These are phyloP conservation scores for Tulasnella sp. DNA, from an alignment of 768 basidiomycete species.

Conservation along the genomic window DNA sequence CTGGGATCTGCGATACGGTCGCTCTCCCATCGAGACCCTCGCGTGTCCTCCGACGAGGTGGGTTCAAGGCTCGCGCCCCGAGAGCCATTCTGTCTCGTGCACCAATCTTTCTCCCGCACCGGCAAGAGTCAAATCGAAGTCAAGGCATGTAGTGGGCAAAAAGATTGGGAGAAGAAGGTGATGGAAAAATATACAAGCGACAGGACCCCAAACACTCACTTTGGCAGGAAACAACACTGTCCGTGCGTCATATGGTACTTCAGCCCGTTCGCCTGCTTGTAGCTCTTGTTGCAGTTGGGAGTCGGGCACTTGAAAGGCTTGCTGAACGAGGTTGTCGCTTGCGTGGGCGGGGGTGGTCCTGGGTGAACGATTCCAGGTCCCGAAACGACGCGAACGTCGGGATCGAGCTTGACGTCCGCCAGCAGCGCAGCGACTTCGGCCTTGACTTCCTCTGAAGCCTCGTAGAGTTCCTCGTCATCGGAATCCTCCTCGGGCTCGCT, in stretches of 20 bases:
- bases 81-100: background rate
- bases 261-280: conserved; percentile 91
- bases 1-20: background rate
- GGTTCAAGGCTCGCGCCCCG: background rate
- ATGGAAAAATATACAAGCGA: background rate
- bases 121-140: background rate
- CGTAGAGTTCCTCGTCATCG: conserved; percentile 17
- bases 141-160: too few relatives aligned
- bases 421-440: conserved; percentile 9
- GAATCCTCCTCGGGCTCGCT: conserved; percentile 9
- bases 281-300: conserved; percentile 88
- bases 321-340: background rate
- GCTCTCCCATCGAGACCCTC: background rate
- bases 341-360: conserved; percentile 24
- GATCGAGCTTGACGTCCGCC: background rate
- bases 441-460: conserved; percentile 12
- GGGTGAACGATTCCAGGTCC: conserved; percentile 12
- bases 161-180: background rate
- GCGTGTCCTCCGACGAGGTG: background rate
- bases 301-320: conserved; percentile 61
- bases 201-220: conserved; percentile 3
- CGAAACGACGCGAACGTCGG: background rate
- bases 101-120: background rate
- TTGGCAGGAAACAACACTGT: conserved; percentile 85
- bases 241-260: conserved; percentile 94